Conservation (phyloP, 2,329 filamentous ascomycete genomes). For the Macroventuria anomochaeta region DNA sequence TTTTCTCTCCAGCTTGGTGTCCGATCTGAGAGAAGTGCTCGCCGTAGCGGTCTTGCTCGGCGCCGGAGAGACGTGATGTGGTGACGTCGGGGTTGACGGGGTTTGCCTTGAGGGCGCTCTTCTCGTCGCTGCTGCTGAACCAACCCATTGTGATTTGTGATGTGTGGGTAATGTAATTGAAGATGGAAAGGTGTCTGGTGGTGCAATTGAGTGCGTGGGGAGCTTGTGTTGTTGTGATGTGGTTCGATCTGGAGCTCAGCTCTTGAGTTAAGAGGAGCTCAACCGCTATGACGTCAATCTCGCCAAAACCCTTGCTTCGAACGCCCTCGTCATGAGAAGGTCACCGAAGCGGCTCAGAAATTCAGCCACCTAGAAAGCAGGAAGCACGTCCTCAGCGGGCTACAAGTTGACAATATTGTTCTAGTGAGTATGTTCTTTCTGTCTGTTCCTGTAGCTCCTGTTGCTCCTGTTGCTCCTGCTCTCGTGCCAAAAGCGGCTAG, state of each 20-base stretch:
- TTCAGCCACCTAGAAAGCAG: not conserved
- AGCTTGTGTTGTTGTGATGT: constrained; percentile 3
- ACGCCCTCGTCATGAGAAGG: constrained; percentile 11
- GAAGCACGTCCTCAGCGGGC: not conserved
- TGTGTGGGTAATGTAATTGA: not conserved
- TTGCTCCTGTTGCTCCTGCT: not conserved
- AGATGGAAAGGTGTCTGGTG: not conserved
- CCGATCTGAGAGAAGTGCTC: constrained; percentile 36
- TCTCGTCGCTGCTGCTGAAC: constrained; percentile 34
- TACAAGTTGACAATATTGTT: not conserved
- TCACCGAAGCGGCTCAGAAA: constrained; percentile 5
- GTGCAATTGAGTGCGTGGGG: not conserved
- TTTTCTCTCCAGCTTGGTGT: constrained; percentile 27
- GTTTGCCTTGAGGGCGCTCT: constrained; percentile 24
- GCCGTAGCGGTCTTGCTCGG: constrained; percentile 44
- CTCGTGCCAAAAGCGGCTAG: not conserved
- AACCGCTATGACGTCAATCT: constrained; percentile 12
- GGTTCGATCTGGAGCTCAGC: constrained; percentile 7
- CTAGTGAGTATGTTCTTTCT: too few species aligned
- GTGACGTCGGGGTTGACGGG: constrained; percentile 34
- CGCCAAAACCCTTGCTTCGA: constrained; percentile 17
- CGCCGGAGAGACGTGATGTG: constrained; percentile 36
- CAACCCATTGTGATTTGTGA: constrained; percentile 32
- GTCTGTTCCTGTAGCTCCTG: too few species aligned
- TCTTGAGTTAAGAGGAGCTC: constrained; percentile 4